phyloP scores from a whole-genome alignment of 225 moss, liverwort and hornwort species.

The Sphagnum contortum region DNA sequence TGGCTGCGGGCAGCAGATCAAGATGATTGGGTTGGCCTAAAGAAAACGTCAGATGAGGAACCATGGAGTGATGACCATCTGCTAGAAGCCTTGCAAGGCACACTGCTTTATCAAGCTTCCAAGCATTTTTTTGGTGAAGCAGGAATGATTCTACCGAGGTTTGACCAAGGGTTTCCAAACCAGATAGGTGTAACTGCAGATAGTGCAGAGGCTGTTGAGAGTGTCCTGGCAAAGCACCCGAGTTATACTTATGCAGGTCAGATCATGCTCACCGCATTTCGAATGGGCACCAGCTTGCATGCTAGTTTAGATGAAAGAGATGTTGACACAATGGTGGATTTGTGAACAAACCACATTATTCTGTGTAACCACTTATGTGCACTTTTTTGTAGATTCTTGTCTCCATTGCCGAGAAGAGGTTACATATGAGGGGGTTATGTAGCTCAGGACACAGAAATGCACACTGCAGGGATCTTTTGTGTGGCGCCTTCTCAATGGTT shows the following conservation, averaged over 20 bases:
- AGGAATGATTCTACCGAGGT: constrained; percentile 19
- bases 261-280: constrained; percentile 74
- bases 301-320: constrained; percentile 36
- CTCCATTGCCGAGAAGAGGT: no score
- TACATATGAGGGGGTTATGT: no score
- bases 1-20: constrained; percentile 84
- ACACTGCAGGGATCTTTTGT: no score
- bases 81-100: constrained; percentile 59
- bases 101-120: constrained; percentile 56
- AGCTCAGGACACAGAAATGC: no score
- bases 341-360: constrained; percentile 5
- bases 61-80: constrained; percentile 82
- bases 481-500: no score
- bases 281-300: constrained; percentile 43
- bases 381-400: no score
- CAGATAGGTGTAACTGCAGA: constrained; percentile 15
- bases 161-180: constrained; percentile 19
- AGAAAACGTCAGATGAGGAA: constrained; percentile 57
- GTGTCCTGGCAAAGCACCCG: constrained; percentile 55
- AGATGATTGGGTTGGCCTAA: constrained; percentile 77
- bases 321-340: constrained; percentile 47
- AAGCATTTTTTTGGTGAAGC: constrained; percentile 59
- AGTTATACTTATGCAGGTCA: constrained; percentile 64
- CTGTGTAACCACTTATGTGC: no score
- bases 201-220: constrained; percentile 54